Evolutionary conservation across 1,284 basidiomycete species (phyloP).

Genomic region (Papiliotrema fonsecae): DNA sequence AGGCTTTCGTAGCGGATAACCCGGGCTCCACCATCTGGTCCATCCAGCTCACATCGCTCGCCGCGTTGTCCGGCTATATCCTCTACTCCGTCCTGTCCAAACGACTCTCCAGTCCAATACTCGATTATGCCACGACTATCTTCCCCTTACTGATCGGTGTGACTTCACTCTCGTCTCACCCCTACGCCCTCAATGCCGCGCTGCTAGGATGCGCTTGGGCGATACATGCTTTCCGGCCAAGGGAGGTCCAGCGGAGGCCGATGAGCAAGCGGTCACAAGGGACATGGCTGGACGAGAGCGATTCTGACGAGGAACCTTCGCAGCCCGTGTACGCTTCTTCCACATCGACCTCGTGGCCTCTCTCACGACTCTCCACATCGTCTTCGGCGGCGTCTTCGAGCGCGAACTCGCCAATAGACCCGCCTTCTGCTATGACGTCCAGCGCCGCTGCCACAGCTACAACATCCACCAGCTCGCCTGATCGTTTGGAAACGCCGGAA

Average conservation of each 20-base stretch:
- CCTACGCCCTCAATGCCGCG: slow-evolving; percentile 55
- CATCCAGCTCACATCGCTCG: slow-evolving; percentile 68
- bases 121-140: slow-evolving; percentile 64
- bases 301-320: slow-evolving; percentile 37
- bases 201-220: slow-evolving; percentile 44
- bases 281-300: slow-evolving; percentile 41
- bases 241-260: not conserved
- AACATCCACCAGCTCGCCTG: not conserved
- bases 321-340: slow-evolving; percentile 14
- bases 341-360: not conserved
- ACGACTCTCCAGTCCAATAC: slow-evolving; percentile 32
- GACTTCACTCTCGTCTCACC: slow-evolving; percentile 64
- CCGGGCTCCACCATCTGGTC: slow-evolving; percentile 70
- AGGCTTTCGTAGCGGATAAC: slow-evolving; percentile 77
- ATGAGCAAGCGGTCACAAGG: slow-evolving; percentile 18
- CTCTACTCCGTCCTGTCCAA: slow-evolving; percentile 58
- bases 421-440: not conserved
- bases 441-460: not conserved
- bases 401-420: not conserved
- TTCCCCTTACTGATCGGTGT: slow-evolving; percentile 73
- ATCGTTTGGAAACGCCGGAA: not conserved
- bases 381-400: not conserved
- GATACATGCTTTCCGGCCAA: not conserved
- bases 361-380: slow-evolving; percentile 14
- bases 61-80: slow-evolving; percentile 64